Conservation (phyloP, 2,329 filamentous ascomycete genomes). For the Cercospora janseana region DNA sequence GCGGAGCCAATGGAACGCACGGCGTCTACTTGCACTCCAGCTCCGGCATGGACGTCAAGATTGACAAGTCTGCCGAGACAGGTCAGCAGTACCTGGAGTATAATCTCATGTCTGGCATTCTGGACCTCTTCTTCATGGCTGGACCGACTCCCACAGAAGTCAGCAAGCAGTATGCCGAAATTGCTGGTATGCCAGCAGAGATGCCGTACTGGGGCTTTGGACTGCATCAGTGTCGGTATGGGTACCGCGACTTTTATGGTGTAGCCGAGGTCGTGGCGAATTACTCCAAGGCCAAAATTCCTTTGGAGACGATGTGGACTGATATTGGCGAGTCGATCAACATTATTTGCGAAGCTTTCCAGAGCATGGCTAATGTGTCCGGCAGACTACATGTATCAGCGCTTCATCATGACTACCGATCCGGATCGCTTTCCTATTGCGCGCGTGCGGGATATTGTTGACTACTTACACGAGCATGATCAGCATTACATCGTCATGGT, state of each 20-base stretch:
- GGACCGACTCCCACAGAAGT: conserved; percentile 49
- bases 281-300: conserved; percentile 64
- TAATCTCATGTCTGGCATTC: conserved; percentile 70
- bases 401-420: conserved; percentile 63
- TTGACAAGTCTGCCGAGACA: conserved; percentile 56
- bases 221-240: conserved; percentile 51
- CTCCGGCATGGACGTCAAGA: conserved; percentile 72
- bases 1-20: conserved; percentile 55
- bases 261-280: conserved; percentile 65
- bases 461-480: conserved; percentile 51
- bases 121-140: conserved; percentile 61
- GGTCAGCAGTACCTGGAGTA: conserved; percentile 70
- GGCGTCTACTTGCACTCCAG: conserved; percentile 69
- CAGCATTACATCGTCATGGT: conserved; percentile 62
- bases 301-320: conserved; percentile 72
- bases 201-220: conserved; percentile 54
- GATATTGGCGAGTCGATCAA: conserved; percentile 38
- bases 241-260: conserved; percentile 51
- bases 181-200: conserved; percentile 49
- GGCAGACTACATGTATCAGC: conserved; percentile 36
- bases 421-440: conserved; percentile 61
- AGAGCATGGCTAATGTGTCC: not conserved
- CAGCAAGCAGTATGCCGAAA: conserved; percentile 49
- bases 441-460: conserved; percentile 61
- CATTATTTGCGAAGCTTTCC: not conserved